Evolutionary conservation across 2,329 filamentous ascomycete species (phyloP).

Genomic region (Fusarium abutilonis): DNA sequence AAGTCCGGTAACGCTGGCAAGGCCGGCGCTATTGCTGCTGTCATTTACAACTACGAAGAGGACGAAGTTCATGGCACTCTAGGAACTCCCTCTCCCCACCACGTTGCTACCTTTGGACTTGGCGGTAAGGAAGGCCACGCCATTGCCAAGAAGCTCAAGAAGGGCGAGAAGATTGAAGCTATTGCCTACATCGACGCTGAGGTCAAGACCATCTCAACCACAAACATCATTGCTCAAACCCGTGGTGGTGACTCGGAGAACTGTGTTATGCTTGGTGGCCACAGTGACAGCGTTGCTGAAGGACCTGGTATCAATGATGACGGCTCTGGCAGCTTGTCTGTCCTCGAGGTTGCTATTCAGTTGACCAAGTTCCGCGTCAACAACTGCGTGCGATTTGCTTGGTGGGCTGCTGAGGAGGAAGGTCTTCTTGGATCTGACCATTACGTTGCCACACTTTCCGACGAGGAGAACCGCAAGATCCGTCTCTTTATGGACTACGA

Average conservation of each 20-base stretch:
- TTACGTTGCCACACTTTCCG: conserved; percentile 65
- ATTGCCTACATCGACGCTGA: conserved; percentile 69
- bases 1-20: conserved; percentile 75
- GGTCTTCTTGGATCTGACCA: conserved; percentile 71
- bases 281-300: conserved; percentile 70
- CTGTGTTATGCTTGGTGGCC: conserved; percentile 72
- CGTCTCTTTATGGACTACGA: conserved; percentile 76
- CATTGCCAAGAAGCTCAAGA: conserved; percentile 63
- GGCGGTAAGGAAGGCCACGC: conserved; percentile 67
- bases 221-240: conserved; percentile 72
- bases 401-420: conserved; percentile 75
- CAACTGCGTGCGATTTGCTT: conserved; percentile 74
- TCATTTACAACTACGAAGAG: conserved; percentile 78
- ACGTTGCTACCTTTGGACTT: conserved; percentile 76
- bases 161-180: conserved; percentile 60
- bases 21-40: conserved; percentile 74
- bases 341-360: conserved; percentile 71
- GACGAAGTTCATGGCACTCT: conserved; percentile 74
- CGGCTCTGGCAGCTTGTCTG: conserved; percentile 71
- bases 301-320: conserved; percentile 83
- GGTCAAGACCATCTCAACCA: conserved; percentile 63
- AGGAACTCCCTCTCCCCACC: conserved; percentile 65
- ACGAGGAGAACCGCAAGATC: conserved; percentile 69
- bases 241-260: conserved; percentile 67
- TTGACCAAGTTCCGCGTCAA: conserved; percentile 66